Base-by-base conservation (phyloP, 257 asterid genomes). In the Leptodermis oblonga region DNA sequence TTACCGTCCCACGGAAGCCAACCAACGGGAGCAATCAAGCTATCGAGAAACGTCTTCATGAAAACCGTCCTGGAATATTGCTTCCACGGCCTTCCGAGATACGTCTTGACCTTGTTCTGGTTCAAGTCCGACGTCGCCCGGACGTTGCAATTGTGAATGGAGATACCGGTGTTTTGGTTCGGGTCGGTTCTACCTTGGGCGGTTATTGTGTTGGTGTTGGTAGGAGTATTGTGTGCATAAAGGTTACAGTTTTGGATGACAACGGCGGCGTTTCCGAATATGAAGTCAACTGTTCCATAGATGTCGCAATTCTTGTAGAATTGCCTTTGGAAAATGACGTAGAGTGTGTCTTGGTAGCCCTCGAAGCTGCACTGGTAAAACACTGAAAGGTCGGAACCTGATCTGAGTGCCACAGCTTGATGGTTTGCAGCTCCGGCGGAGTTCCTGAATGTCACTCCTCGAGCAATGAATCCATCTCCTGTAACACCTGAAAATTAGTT, bases 21-120 rank as follows among this genome's bases (percentile, higher is more conserved):
- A 25, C 98, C 98, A n/a, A 84, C 84, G 30, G 95, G 90, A 68
- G 75, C 34, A 11, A 89, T 80, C 69, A 87, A 72, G 6, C 83
- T 69, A 28, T 85, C 98, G 45, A 92, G 3, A 20, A 22, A 70
- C 0, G 89, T 84, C 71, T 79, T 84, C 95, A 92, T 83, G 60
- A 85, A 77, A 1, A 92, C 90, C 0, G 95, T 86, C 0, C 95
- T 79, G 0, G 98, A 89, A 37, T 92, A 92, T 67, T 62, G 3
- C 74, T 85, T 62, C 98, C 98, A 92, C 4, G 96, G 96, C n/a
- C 98, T 70, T 17, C 98, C 98, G 25, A 92, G 73, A 42, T 84
- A 92, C 1, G 96, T 89, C 64, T 60, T 73, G 37, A 84, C 90
- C 46, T 95, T 82, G 12, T 82, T 73, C 54, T 80, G 85, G 5